Evolutionary conservation across 2,329 filamentous ascomycete species (phyloP), one percentile per base, ranked within the genome.

Genomic region (Neodidymelliopsis sp.): DNA sequence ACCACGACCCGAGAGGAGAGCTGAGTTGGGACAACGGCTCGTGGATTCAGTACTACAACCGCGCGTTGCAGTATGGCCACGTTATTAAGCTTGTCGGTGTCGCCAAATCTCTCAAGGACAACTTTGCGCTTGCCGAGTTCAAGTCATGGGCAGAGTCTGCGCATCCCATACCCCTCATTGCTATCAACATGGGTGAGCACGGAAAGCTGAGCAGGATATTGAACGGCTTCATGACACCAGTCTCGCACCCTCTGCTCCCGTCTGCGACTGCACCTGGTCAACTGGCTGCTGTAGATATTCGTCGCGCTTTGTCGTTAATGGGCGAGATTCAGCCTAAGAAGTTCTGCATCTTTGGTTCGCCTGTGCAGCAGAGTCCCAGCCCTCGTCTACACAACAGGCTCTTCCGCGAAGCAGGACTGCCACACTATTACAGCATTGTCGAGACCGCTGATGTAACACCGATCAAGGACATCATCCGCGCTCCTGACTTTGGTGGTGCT

Each of bases 241-340:
- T 99, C 11, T 91, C 91, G 3, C 94, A 97, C 70, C 89, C 91
- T 2, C 83, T 82, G 10, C 80, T 97, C n/a, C 91, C 93, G 0
- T 91, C 92, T 75, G 94, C 94, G 69, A 93, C 94, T 28, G 94
- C 94, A 0, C 93, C 94, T 4, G 94, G 94, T 1, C 94, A 99
- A 67, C 81, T 99, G 39, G 96, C 91, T 4, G 91, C 93, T 0
- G 83, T 85, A 2, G 92, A 99, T 63, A 97, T 99, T 56, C 86
- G 91, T 31, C 84, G 83, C 42, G 90, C 86, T 2, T 79, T 96
- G 18, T 82, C 88, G 1, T 77, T 97, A 34, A 82, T 97, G 51
- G 93, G 92, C 29, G 85, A 91, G 64, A 85, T 96, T 41, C 79
- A 87, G 35, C 75, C 85, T 6, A 89, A 85, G 71, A 82, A 87